A percentile compares a stretch with the other conserved stretches of the same genome.
These are phyloP conservation scores for Noccaea bulbosa DNA, from an alignment of 345 rosid genomes.

Conservation along the genomic window DNA sequence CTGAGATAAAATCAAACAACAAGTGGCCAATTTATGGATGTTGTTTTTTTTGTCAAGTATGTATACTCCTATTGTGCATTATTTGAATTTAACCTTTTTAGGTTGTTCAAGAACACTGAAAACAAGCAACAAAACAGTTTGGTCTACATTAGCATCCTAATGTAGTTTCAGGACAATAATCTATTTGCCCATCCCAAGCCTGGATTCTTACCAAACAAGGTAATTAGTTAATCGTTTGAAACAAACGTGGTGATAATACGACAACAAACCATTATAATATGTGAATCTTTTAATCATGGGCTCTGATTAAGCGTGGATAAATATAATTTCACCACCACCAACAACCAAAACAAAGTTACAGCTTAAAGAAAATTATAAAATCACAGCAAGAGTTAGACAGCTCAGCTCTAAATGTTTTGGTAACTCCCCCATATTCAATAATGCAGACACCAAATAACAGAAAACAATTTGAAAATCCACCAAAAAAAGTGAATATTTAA, in stretches of 20 bases:
- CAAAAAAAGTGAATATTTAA: constrained; percentile 31
- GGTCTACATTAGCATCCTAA: constrained; percentile 27
- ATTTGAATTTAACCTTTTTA: constrained; percentile 22
- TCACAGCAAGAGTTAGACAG: constrained; percentile 1
- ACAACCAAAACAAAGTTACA: constrained; percentile 4
- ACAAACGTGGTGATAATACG: constrained; percentile 16
- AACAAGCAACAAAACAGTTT: constrained; percentile 22
- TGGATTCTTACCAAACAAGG: constrained; percentile 32
- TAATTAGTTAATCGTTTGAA: constrained; percentile 27
- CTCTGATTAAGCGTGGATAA: constrained; percentile 7
- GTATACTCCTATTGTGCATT: constrained; percentile 13
- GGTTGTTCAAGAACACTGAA: constrained; percentile 6
- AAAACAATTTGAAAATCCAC: constrained; percentile 27
- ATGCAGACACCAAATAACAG: constrained; percentile 21
- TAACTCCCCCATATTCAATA: constrained; percentile 14
- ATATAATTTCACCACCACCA: constrained; percentile 23
- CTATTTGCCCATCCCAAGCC: constrained; percentile 28
- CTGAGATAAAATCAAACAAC: constrained; percentile 36
- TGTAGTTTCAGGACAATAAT: constrained; percentile 34
- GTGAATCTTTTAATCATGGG: constrained; percentile 8
- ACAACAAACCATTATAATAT: constrained; percentile 12
- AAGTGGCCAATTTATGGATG: constrained; percentile 27
- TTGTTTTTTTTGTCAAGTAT: constrained; percentile 34
- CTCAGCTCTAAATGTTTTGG: constrained; percentile 11
- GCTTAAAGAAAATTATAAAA: constrained; percentile 7